phyloP scores from a whole-genome alignment of 1,284 basidiomycete species.

The Rhodotorula sp. region DNA sequence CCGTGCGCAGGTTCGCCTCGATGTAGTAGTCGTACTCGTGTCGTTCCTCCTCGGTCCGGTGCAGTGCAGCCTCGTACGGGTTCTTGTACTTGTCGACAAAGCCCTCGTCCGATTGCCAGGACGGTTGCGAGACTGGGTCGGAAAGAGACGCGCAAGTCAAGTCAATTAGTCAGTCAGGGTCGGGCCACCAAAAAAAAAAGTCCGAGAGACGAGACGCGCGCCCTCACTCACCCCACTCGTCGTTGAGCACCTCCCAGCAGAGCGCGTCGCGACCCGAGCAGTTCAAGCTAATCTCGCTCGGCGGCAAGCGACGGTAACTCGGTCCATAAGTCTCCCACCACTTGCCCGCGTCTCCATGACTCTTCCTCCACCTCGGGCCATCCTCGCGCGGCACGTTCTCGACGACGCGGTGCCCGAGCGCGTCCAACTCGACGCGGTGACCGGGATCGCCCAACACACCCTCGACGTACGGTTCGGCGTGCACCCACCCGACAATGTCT shows the following conservation, averaged over 20 bases:
- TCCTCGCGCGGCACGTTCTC: constrained; percentile 49
- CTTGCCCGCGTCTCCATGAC: constrained; percentile 46
- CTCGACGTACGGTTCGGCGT: constrained; percentile 8
- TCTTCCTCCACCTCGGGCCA: constrained; percentile 47
- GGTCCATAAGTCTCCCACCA: constrained; percentile 62
- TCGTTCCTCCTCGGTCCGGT: constrained; percentile 95
- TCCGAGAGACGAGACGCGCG: neutral
- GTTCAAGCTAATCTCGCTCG: constrained; percentile 81
- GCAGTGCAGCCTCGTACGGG: constrained; percentile 89
- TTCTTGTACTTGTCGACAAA: constrained; percentile 98
- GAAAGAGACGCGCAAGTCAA: neutral
- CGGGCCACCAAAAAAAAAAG: no score
- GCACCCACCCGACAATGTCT: constrained; percentile 68
- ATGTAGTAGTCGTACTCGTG: constrained; percentile 98
- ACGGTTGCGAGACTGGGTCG: constrained; percentile 80
- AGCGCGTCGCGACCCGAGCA: constrained; percentile 94
- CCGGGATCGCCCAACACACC: constrained; percentile 33
- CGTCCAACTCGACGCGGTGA: constrained; percentile 38
- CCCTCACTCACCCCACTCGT: constrained; percentile 62
- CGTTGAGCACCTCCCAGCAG: constrained; percentile 94
- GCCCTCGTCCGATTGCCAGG: constrained; percentile 92
- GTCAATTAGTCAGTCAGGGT: neutral
- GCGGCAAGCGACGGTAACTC: constrained; percentile 86
- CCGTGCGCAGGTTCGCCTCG: constrained; percentile 86
- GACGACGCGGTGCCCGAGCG: constrained; percentile 41